Percentiles rank a stretch among this genome's conserved stretches.
Evolutionary conservation across 371 early-diverging fungal genomes (phyloP).

Genomic region (Mucor sp.): DNA sequence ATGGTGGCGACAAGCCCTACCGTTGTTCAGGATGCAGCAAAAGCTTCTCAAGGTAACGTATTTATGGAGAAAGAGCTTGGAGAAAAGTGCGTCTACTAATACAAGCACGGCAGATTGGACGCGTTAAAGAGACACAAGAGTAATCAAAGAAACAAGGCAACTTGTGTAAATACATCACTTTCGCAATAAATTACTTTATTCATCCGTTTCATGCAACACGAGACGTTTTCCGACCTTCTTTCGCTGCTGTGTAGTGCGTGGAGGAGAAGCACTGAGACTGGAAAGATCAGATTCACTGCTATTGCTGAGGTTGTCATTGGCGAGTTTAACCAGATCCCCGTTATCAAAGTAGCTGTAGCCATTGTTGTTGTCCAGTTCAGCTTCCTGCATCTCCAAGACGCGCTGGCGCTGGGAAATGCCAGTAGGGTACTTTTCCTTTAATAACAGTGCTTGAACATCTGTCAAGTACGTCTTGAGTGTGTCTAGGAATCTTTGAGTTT

Average conservation of each 20-base stretch:
- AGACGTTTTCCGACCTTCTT: slow-evolving; percentile 46
- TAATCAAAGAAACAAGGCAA: slow-evolving; percentile 44
- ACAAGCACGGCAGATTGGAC: slow-evolving; percentile 36
- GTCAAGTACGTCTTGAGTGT: slow-evolving; percentile 45
- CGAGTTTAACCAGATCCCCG: slow-evolving; percentile 14
- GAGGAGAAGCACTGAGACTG: slow-evolving; percentile 1
- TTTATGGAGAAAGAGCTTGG: background rate
- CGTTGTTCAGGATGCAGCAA: slow-evolving; percentile 83
- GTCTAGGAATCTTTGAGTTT: slow-evolving; percentile 52
- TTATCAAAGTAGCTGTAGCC: slow-evolving; percentile 62
- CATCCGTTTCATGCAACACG: slow-evolving; percentile 34
- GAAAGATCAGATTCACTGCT: slow-evolving; percentile 7
- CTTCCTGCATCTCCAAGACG: slow-evolving; percentile 44
- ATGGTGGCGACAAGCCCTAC: slow-evolving; percentile 82
- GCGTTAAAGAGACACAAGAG: slow-evolving; percentile 54
- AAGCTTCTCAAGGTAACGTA: slow-evolving; percentile 62
- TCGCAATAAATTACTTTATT: slow-evolving; percentile 14
- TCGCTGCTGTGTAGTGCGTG: background rate
- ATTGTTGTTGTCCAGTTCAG: slow-evolving; percentile 23
- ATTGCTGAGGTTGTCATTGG: background rate
- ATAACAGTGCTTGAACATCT: slow-evolving; percentile 44
- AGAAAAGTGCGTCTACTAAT: no score
- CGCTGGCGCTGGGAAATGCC: slow-evolving; percentile 49
- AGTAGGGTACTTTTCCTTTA: slow-evolving; percentile 51
- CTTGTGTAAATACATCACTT: slow-evolving; percentile 12